Evolutionary conservation across 75 land plant genomes (phyloP).

Genomic region (Pinus tabuliformis): DNA sequence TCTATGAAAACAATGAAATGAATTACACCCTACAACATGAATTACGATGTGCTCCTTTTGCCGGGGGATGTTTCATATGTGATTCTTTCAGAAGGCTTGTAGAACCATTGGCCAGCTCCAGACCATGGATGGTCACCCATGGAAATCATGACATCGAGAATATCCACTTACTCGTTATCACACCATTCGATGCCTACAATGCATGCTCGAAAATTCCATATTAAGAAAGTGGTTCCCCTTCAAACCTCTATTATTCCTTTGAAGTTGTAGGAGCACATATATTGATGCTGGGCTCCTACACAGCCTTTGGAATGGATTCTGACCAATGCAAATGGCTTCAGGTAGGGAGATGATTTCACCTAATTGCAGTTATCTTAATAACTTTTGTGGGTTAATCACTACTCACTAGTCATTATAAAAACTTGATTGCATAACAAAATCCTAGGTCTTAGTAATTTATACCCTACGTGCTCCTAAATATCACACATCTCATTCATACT

Average conservation of each 20-base stretch:
- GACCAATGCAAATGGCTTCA: too few relatives aligned
- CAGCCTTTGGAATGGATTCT: slow-evolving; percentile 36
- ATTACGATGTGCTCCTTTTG: slow-evolving; percentile 63
- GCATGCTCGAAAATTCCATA: slow-evolving; percentile 85
- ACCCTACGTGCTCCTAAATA: too few relatives aligned
- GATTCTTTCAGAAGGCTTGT: slow-evolving; percentile 77
- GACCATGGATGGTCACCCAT: slow-evolving; percentile 88
- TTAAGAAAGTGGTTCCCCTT: slow-evolving; percentile 50
- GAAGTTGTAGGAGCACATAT: slow-evolving; percentile 78
- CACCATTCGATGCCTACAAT: slow-evolving; percentile 62
- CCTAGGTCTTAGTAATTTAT: too few relatives aligned
- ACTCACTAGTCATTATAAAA: too few relatives aligned
- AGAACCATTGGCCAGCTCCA: slow-evolving; percentile 73
- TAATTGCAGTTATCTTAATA: too few relatives aligned
- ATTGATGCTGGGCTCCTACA: slow-evolving; percentile 82
- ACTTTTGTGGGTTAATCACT: too few relatives aligned
- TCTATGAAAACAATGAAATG: too few relatives aligned
- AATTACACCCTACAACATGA: neutral
- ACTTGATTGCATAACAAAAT: too few relatives aligned
- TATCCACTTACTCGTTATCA: slow-evolving; percentile 31
- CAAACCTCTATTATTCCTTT: slow-evolving; percentile 89
- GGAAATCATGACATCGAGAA: slow-evolving; percentile 86
- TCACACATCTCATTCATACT: too few relatives aligned
- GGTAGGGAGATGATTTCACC: too few relatives aligned
- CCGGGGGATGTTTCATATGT: slow-evolving; percentile 97